Conservation (phyloP, 2,329 filamentous ascomycete genomes). For the Epichloe gansuensis region DNA sequence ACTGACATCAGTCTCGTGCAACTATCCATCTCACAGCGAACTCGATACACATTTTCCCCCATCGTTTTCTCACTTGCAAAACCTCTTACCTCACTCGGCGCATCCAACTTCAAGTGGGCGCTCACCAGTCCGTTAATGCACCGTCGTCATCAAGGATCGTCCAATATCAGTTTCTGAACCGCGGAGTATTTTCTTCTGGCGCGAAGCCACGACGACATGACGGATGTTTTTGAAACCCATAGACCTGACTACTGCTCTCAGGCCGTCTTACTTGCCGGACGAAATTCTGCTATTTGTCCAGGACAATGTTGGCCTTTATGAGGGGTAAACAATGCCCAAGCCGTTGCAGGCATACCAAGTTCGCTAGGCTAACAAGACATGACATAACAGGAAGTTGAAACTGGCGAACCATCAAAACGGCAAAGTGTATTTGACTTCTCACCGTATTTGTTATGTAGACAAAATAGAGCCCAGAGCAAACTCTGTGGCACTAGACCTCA, state of each 20-base stretch:
- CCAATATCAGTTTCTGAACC: not conserved
- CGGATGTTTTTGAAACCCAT: conserved; percentile 96
- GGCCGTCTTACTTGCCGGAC: conserved; percentile 83
- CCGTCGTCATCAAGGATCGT: not conserved
- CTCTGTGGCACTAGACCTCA: conserved; percentile 75
- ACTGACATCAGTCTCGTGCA: too few relatives aligned
- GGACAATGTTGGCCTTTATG: conserved; percentile 92
- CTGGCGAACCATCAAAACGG: conserved; percentile 89
- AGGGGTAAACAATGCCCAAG: conserved; percentile 54
- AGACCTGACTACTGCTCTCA: conserved; percentile 90
- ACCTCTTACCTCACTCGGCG: too few relatives aligned
- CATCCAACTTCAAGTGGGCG: not conserved
- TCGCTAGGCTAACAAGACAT: conserved; percentile 1
- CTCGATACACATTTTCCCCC: not conserved
- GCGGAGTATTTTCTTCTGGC: conserved; percentile 2
- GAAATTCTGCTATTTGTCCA: conserved; percentile 94
- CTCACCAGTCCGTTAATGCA: not conserved
- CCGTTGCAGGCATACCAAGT: not conserved
- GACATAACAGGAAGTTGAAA: conserved; percentile 67
- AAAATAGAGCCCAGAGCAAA: conserved; percentile 72
- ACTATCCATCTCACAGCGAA: too few relatives aligned
- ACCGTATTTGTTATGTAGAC: conserved; percentile 91
- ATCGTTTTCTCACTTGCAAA: not conserved
- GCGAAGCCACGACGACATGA: conserved; percentile 31
- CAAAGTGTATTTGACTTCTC: conserved; percentile 90